Base-by-base conservation (phyloP, 139 green algal genomes). In the Micractinium sp. region DNA sequence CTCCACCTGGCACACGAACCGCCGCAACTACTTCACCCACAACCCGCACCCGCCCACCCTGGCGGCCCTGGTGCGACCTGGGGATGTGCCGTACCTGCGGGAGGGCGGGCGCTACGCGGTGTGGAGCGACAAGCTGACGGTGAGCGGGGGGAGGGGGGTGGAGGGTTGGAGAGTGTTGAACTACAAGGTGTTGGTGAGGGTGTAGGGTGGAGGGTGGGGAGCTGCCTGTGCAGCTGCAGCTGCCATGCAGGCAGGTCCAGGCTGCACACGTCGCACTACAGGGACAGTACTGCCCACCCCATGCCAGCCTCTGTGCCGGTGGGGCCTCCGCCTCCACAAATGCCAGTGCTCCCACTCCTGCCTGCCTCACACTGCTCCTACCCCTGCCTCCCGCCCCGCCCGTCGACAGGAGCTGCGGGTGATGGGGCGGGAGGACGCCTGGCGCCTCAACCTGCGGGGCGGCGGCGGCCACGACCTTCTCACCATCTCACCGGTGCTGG, bases 31-130 rank as follows among this genome's bases (percentile, higher is more conserved):
- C 71, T 29, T 74, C 85, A 81, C 39, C 31, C 85, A 88, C 71
- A 71, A 88, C 71, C 31, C 16, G 12, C 19, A 36, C 9, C 86
- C 89, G 53, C 86, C 82, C 2, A 38, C 77, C 4, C 83, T 94
- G 33, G n/a, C 60, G 23, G 82, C 89, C 15, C 33, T 53, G 35
- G 92, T 93, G 33, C 41, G 74, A 3, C 81, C 86, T 19, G 31
- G 38, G 41, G 95, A 97, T 63, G 92, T 96, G 20, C 92, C 96
- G 12, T 19, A 81, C 41, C 82, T 85, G 85, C 66, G 35, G 35
- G 35, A 22, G 41, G 76, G 56, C 27, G 31, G 23, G 14, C 15
- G 80, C 73, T 94, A 93, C 86, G 90, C 76, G 12, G 85, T 85
- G 31, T 95, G 92, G 29, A 73, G 71, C 38, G 91, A 93, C 83